Evolutionary conservation across 345 rosid genomes (phyloP).

Genomic region (Rhodamnia argentea): DNA sequence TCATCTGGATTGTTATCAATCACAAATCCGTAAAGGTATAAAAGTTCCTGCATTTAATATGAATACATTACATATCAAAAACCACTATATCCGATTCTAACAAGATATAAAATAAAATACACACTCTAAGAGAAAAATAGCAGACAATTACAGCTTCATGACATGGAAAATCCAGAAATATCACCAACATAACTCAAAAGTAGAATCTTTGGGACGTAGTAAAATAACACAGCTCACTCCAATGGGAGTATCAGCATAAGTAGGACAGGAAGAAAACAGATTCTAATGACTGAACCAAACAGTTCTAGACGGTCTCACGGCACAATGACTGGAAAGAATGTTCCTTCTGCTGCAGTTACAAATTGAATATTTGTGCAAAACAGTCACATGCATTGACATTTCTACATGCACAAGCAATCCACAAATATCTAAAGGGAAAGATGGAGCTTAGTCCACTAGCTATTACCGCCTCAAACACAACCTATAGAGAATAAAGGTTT

Average conservation of each 20-base stretch:
- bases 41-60: conserved; percentile 52
- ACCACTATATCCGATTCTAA: not conserved
- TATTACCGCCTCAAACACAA: not conserved
- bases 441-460: not conserved
- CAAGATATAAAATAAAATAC: not conserved
- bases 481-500: not conserved
- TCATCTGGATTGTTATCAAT: conserved; percentile 83
- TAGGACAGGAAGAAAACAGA: not conserved
- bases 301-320: not conserved
- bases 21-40: conserved; percentile 90
- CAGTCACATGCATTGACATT: not conserved
- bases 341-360: not conserved
- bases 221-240: not conserved
- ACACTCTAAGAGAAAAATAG: not conserved
- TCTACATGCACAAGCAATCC: not conserved
- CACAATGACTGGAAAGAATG: not conserved
- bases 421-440: not conserved
- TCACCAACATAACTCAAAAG: not conserved
- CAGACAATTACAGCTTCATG: not conserved
- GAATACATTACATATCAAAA: not conserved
- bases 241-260: not conserved
- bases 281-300: not conserved
- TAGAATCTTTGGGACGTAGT: not conserved
- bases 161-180: not conserved
- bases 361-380: not conserved